Evolutionary conservation across 2,329 filamentous ascomycete species (phyloP).

Genomic region (Xylaria sp.): DNA sequence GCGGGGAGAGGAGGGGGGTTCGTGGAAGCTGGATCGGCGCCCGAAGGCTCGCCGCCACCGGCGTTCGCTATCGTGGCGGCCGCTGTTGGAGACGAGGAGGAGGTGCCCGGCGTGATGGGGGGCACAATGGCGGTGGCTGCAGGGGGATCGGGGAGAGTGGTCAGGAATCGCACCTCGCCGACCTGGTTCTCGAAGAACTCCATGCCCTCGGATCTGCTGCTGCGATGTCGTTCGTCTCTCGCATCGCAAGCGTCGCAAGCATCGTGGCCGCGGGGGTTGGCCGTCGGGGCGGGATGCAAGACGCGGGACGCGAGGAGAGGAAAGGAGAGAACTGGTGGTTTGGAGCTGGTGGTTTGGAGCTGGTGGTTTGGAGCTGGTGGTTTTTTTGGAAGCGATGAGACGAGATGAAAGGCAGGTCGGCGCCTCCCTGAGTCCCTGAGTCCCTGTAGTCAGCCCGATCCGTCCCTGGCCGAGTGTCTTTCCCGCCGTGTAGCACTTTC

Average conservation of each 20-base stretch:
- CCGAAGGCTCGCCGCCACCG: not conserved
- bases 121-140: slow-evolving; percentile 22
- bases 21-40: not conserved
- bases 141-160: slow-evolving; percentile 36
- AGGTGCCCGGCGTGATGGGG: slow-evolving; percentile 18
- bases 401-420: not conserved
- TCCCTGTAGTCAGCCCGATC: not conserved
- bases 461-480: not conserved
- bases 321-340: not conserved
- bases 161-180: slow-evolving; percentile 44
- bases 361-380: no score
- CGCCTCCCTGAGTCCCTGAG: no score
- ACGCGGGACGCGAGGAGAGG: not conserved
- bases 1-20: not conserved
- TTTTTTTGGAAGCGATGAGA: not conserved
- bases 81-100: slow-evolving; percentile 19
- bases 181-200: slow-evolving; percentile 45
- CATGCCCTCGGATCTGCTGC: slow-evolving; percentile 32
- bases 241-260: slow-evolving; percentile 23
- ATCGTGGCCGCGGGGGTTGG: slow-evolving; percentile 21
- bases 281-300: slow-evolving; percentile 1
- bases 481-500: no score
- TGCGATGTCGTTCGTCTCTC: slow-evolving; percentile 14
- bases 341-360: not conserved
- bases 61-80: not conserved